A percentile compares a stretch with the other conserved stretches of the same genome.
phyloP scores from a whole-genome alignment of 169 alveolate genomes.

The Eimeria acervulina region DNA sequence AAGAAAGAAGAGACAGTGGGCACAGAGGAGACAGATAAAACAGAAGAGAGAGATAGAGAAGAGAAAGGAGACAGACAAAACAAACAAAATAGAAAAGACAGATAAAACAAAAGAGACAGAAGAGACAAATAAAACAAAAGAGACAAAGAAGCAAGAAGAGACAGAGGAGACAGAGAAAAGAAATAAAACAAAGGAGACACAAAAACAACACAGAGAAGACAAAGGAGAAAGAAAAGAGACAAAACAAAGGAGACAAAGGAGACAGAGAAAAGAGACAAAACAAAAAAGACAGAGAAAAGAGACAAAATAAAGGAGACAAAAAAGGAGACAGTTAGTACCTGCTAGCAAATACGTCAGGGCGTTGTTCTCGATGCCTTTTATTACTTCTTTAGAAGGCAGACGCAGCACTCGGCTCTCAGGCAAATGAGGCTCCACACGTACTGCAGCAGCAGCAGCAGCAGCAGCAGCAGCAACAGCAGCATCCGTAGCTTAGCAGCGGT shows the following conservation, averaged over 20 bases:
- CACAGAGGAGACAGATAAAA: too few species aligned
- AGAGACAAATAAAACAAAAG: background rate
- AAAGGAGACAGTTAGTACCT: background rate
- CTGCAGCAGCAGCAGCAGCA: background rate
- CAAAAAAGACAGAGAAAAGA: background rate
- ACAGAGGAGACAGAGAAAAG: background rate
- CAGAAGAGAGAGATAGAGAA: too few species aligned
- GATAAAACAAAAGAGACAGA: background rate
- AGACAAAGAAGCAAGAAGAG: background rate
- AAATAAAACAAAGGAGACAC: background rate
- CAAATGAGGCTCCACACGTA: constrained; percentile 31
- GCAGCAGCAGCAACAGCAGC: background rate
- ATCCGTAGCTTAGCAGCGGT: background rate
- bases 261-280: too few species aligned
- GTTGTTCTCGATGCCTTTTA: constrained; percentile 38
- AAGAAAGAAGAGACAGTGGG: background rate
- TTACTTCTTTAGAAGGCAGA: constrained; percentile 13
- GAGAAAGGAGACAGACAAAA: too few species aligned
- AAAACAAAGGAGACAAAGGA: too few species aligned
- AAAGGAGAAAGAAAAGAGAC: too few species aligned
- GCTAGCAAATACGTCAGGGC: constrained; percentile 29
- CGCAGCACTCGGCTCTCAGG: constrained; percentile 65
- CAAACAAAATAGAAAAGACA: too few species aligned
- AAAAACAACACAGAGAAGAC: too few species aligned
- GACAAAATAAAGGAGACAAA: background rate